phyloP scores from a whole-genome alignment of 2,329 filamentous ascomycete genomes.

The Sporothrix humicola region DNA sequence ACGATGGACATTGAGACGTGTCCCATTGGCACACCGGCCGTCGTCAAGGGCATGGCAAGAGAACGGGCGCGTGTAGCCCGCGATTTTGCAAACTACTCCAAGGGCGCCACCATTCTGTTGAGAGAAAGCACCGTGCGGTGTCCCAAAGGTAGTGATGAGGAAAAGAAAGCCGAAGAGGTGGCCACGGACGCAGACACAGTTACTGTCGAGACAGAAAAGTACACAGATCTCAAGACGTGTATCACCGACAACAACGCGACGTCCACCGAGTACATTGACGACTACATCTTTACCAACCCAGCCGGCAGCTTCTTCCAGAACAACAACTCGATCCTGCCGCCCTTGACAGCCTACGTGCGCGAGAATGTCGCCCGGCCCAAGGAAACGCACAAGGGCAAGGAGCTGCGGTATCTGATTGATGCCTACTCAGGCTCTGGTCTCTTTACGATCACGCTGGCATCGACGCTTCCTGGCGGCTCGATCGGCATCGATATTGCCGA shows the following conservation, averaged over 20 bases:
- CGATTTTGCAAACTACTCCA: slow-evolving; percentile 73
- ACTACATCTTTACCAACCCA: slow-evolving; percentile 85
- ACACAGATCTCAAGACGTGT: slow-evolving; percentile 83
- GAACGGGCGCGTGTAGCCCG: slow-evolving; percentile 77
- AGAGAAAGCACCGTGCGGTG: slow-evolving; percentile 81
- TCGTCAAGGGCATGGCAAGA: slow-evolving; percentile 76
- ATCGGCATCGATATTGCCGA: slow-evolving; percentile 89
- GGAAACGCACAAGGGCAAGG: slow-evolving; percentile 34
- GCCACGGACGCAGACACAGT: slow-evolving; percentile 51
- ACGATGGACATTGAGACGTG: slow-evolving; percentile 97
- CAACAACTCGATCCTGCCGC: slow-evolving; percentile 94
- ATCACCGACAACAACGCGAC: slow-evolving; percentile 83
- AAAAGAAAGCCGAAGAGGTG: neutral
- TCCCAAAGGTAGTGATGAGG: slow-evolving; percentile 48
- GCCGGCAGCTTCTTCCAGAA: slow-evolving; percentile 98
- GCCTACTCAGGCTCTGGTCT: slow-evolving; percentile 97
- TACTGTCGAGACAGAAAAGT: slow-evolving; percentile 60
- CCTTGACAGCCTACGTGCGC: slow-evolving; percentile 86
- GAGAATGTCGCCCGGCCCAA: slow-evolving; percentile 68
- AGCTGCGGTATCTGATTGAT: slow-evolving; percentile 86
- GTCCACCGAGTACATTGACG: slow-evolving; percentile 85
- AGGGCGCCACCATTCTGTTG: slow-evolving; percentile 85
- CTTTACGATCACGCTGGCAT: slow-evolving; percentile 92
- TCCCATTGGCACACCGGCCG: slow-evolving; percentile 87
- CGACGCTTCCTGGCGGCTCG: slow-evolving; percentile 78